Conservation (phyloP, 2,329 filamentous ascomycete genomes). For the Thelonectria blattea region DNA sequence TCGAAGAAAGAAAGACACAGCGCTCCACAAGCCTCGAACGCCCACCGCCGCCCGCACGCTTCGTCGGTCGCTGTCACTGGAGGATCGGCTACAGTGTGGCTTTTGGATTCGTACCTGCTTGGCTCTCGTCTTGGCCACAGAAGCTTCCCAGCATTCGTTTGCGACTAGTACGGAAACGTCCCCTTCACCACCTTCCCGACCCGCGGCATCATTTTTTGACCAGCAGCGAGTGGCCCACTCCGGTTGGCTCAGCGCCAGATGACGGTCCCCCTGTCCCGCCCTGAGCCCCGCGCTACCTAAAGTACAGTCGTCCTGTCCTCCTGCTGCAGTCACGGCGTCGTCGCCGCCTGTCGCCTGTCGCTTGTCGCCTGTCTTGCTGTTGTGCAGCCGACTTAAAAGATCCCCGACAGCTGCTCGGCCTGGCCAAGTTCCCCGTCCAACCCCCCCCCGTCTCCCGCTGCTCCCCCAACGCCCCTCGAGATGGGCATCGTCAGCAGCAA, state of each 20-base stretch:
- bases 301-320: constrained; percentile 33
- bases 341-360: constrained; percentile 24
- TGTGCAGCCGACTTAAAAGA: constrained; percentile 38
- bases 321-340: constrained; percentile 34
- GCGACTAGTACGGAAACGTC: constrained; percentile 1
- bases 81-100: background rate
- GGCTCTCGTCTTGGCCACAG: background rate
- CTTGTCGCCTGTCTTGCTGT: constrained; percentile 25
- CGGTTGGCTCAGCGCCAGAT: constrained; percentile 42
- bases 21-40: constrained; percentile 11
- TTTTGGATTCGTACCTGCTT: constrained; percentile 1
- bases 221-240: constrained; percentile 36
- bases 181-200: background rate
- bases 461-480: constrained; percentile 45
- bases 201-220: constrained; percentile 14
- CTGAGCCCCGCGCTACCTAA: constrained; percentile 39
- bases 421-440: constrained; percentile 27
- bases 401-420: constrained; percentile 37
- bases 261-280: constrained; percentile 39
- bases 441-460: constrained; percentile 25
- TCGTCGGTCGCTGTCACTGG: background rate
- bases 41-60: background rate
- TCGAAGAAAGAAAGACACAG: constrained; percentile 7
- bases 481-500: constrained; percentile 96
- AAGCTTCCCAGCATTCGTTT: background rate